Percentiles rank a stretch among this genome's conserved stretches.
These are phyloP conservation scores for Volvox carteri DNA, from an alignment of 163 green algal genomes.

Conservation along the genomic window DNA sequence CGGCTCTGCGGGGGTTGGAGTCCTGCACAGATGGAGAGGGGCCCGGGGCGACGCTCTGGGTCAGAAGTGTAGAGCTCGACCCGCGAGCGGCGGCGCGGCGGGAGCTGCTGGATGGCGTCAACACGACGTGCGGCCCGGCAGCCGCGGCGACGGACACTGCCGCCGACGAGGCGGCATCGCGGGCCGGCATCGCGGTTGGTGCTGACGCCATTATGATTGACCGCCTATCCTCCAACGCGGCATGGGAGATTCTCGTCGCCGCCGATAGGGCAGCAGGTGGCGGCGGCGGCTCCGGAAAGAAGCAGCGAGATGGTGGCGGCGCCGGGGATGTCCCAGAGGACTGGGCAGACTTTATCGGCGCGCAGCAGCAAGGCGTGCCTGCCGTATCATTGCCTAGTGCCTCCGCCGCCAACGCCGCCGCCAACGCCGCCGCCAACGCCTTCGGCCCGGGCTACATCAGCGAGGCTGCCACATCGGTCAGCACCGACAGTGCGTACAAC, in stretches of 20 bases:
- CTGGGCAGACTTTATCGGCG: background rate
- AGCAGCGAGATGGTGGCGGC: too few relatives aligned
- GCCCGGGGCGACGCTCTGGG: background rate
- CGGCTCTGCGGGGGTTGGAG: background rate
- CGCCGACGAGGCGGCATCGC: background rate
- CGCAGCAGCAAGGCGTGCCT: background rate
- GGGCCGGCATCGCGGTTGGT: too few relatives aligned
- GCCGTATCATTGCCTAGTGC: too few relatives aligned
- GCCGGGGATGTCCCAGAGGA: background rate
- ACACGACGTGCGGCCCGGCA: too few relatives aligned
- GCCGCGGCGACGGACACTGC: background rate
- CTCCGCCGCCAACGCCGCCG: background rate
- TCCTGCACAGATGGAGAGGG: background rate
- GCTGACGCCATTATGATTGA: too few relatives aligned
- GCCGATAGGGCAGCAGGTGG: background rate
- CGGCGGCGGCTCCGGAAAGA: too few relatives aligned
- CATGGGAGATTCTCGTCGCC: too few relatives aligned
- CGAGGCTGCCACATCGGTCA: constrained; percentile 22
- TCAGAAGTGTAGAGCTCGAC: background rate
- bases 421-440: background rate
- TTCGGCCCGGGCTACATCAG: background rate
- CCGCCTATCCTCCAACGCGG: too few relatives aligned
- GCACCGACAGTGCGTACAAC: constrained; percentile 36
- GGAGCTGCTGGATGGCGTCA: background rate
- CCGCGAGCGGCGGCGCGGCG: background rate